Conservation (phyloP, 257 asterid species). For the Solanum sitiens region DNA sequence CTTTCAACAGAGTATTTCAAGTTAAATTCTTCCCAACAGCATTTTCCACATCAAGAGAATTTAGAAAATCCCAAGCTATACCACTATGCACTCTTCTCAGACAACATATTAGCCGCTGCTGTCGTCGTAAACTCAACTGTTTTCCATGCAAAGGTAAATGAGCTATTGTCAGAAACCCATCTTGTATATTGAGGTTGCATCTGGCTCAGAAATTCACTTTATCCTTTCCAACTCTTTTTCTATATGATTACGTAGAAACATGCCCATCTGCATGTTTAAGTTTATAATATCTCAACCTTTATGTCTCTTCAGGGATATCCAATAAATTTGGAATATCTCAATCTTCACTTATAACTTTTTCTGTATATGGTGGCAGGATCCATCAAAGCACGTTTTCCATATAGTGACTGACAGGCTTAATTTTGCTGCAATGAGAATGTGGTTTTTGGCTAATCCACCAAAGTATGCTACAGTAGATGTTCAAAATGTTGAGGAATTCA, state of each 20-base stretch:
- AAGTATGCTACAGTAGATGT: constrained; percentile 59
- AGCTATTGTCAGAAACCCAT: neutral
- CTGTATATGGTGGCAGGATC: constrained; percentile 35
- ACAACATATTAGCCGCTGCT: constrained; percentile 81
- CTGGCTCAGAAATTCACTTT: neutral
- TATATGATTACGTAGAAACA: neutral
- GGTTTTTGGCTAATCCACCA: constrained; percentile 88
- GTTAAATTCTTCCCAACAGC: constrained; percentile 51
- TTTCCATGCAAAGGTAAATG: constrained; percentile 60
- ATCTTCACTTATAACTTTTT: neutral
- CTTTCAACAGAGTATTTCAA: constrained; percentile 51
- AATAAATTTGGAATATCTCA: neutral
- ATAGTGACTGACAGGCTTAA: constrained; percentile 85
- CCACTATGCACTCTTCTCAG: constrained; percentile 93
- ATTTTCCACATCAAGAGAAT: constrained; percentile 43
- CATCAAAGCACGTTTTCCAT: constrained; percentile 76
- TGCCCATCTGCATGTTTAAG: neutral
- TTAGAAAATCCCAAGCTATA: constrained; percentile 54
- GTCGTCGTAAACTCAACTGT: constrained; percentile 85
- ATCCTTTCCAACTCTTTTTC: neutral
- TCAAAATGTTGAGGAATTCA: constrained; percentile 75
- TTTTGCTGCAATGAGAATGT: constrained; percentile 91
- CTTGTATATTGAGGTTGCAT: neutral
- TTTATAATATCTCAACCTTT: neutral
- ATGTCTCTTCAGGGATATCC: neutral